Base-by-base conservation (phyloP, 164 flowering plant species). In the Chloranthus sessilifolius region DNA sequence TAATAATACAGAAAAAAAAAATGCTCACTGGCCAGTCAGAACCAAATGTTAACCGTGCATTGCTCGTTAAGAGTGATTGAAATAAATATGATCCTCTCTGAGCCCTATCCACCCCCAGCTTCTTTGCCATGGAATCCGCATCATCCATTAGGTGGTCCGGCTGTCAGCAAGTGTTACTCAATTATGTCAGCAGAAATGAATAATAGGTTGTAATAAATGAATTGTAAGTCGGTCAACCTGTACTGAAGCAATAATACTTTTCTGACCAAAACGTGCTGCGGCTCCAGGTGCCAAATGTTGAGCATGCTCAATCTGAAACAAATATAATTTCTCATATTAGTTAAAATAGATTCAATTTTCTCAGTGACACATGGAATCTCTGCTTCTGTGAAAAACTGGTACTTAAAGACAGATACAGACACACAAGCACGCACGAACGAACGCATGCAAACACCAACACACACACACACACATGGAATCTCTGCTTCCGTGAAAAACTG, bases 1-100 rank as follows among this genome's bases (percentile, higher is more conserved):
- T 24, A 21, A 25, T 23, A 15, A 30, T 30, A 53, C 36, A 10
- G 20, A 37, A 25, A 12, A 22, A 1, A 10, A 39, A 31, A 38
- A 47, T 38, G 48, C 94, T 75, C 53, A 92, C 99, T 0, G 96
- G 99, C 95, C 96, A 92, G 70, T 92, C 99, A 60, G 99, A 92
- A 60, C 99, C 99, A 67, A 88, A 80, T 17, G 89, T 87, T 65
- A 92, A 51, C 26, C 17, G 60, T n/a, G 80, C 81, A 59, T 72
- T 70, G 67, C 75, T 62, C 42, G 74, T 47, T 30, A 80, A 43
- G 28, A 92, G 88, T 15, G 99, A 83, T 23, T 52, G 63, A 61
- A 85, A 85, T 21, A 85, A 63, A 60, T 83, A 88, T 22, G 96
- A 85, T 60, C 66, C 89, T 26, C 56, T 65, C 11, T 78, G 54